Evolutionary conservation across 1,139 yeast genomes (phyloP).

Genomic region (Kodamaea arcana): DNA sequence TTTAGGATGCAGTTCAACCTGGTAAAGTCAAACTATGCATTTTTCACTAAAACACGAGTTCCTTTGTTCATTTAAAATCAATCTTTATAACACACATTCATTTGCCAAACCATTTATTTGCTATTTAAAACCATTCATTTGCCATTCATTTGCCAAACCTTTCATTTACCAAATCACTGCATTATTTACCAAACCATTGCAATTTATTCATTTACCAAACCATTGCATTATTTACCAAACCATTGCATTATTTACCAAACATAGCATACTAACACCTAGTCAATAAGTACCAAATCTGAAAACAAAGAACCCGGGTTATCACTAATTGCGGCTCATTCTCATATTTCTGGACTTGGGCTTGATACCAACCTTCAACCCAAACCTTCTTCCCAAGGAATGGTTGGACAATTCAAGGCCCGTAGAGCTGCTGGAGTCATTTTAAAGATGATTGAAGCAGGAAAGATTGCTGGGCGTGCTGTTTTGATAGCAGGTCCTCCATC

Average conservation of each 20-base stretch:
- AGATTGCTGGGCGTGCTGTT: conserved; percentile 96
- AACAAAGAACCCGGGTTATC: conserved; percentile 56
- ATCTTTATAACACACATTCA: too few species aligned
- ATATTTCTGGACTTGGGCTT: conserved; percentile 89
- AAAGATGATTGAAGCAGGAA: conserved; percentile 89
- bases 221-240: background rate
- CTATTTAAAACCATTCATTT: too few species aligned
- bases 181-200: too few species aligned
- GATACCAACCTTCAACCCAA: conserved; percentile 87
- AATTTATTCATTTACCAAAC: too few species aligned
- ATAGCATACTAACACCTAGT: background rate
- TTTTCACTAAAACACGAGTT: too few species aligned
- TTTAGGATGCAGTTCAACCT: too few species aligned
- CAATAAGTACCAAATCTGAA: conserved; percentile 32
- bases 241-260: background rate
- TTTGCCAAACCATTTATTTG: too few species aligned
- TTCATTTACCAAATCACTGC: too few species aligned
- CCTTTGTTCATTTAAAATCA: too few species aligned
- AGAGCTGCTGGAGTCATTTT: conserved; percentile 92
- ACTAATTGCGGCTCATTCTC: conserved; percentile 93
- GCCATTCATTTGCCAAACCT: too few species aligned
- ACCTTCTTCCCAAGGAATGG: conserved; percentile 87
- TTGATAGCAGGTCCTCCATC: conserved; percentile 97
- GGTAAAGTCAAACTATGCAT: too few species aligned
- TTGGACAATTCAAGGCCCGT: conserved; percentile 92